phyloP scores from a whole-genome alignment of 2,329 filamentous ascomycete genomes.

The Aspergillus udagawae region DNA sequence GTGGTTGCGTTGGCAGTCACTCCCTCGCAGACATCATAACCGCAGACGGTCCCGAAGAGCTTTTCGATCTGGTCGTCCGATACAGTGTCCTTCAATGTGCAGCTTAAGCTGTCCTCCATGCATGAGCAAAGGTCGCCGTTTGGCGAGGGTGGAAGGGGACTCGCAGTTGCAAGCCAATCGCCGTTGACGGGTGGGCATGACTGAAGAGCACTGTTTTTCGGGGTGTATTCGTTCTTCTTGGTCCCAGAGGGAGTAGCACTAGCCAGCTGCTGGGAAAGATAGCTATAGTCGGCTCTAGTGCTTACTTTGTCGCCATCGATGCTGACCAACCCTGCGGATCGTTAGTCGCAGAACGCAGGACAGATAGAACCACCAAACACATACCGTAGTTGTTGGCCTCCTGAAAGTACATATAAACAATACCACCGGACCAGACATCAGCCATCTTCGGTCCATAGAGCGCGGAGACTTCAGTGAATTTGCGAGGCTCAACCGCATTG shows the following conservation, averaged over 20 bases:
- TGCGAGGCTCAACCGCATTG: constrained; percentile 68
- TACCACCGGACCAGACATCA: constrained; percentile 82
- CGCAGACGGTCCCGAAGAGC: constrained; percentile 59
- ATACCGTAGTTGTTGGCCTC: constrained; percentile 80
- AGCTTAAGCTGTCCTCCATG: constrained; percentile 70
- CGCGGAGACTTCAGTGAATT: constrained; percentile 76
- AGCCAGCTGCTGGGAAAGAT: constrained; percentile 65
- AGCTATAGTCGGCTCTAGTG: constrained; percentile 69
- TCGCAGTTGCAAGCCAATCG: constrained; percentile 63
- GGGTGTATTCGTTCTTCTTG: constrained; percentile 62
- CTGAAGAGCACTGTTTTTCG: constrained; percentile 63
- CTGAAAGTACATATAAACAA: constrained; percentile 97
- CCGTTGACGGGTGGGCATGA: constrained; percentile 63
- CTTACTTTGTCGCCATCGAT: constrained; percentile 61
- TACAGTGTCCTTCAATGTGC: constrained; percentile 59
- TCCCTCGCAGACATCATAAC: constrained; percentile 37
- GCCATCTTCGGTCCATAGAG: constrained; percentile 80
- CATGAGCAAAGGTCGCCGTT: constrained; percentile 76
- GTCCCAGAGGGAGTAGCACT: constrained; percentile 63
- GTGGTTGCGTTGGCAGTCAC: constrained; percentile 37
- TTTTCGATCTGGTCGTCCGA: constrained; percentile 56
- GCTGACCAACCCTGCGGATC: constrained; percentile 42
- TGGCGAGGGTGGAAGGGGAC: constrained; percentile 72
- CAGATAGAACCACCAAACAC: constrained; percentile 17
- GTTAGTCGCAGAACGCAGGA: background rate